Base-by-base conservation (phyloP, 257 asterid species). In the Solanum sejunctum region DNA sequence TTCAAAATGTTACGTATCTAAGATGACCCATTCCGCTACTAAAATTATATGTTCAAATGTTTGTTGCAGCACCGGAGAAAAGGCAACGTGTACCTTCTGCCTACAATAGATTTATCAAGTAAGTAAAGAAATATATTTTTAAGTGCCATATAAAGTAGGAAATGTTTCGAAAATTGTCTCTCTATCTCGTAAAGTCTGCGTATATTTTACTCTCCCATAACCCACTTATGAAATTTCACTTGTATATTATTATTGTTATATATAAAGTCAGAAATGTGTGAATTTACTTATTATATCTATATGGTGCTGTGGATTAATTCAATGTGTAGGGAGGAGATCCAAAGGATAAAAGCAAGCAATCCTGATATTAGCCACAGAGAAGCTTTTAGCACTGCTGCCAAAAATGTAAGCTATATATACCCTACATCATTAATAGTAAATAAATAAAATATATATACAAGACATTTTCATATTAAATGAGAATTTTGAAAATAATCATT, bases 371-470 rank as follows among this genome's bases (percentile, higher is more conserved):
- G 94, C 89, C 99, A 95, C 89, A 90, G 99, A 45, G 97, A 95
- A 90, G 99, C 99, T 67, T 95, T 95, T 55, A 94, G 99, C 89
- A 92, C 97, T 10, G 99, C 99, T 63, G 99, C 99, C 18, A 95
- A 95, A 85, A 95, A 94, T 80, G 99, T 93, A 89, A 92, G 98
- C 85, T 7, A 39, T 49, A 49, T 8, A 39, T 49, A 13, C n/a
- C 43, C 13, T 21, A 75, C 32, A 47, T 45, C 8, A 52, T 36
- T 36, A 36, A 36, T 36, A 36, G 41, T 36, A 36, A 36, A 36
- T 32, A 32, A 32, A 32, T 32, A 32, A 32, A 32, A 36, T 36
- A 36, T 36, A 36, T 12, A 4, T 1, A 3, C 0, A 7, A 7
- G 23, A 57, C 6, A 18, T 56, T 56, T 56, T 56, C 23, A 56